phyloP scores from a whole-genome alignment of 1,284 basidiomycete species.

The Cryptococcus sp. region DNA sequence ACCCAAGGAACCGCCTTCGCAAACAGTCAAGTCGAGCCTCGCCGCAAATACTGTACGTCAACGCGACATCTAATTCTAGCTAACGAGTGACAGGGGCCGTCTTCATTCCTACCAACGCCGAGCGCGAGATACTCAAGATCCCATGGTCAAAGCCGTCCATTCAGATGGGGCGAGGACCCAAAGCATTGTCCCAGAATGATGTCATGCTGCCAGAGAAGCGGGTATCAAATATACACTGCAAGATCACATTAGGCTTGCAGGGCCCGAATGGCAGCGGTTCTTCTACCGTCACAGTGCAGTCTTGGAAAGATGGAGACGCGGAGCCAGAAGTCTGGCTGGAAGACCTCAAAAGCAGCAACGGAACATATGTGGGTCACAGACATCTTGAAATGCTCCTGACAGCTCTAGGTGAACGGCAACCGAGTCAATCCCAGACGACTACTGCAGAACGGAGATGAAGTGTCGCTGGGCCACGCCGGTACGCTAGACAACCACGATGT shows the following conservation, averaged over 20 bases:
- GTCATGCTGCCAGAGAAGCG: conserved; percentile 46
- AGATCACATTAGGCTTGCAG: conserved; percentile 42
- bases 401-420: conserved; percentile 68
- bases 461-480: conserved; percentile 69
- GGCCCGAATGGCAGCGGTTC: conserved; percentile 23
- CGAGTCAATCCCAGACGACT: conserved; percentile 62
- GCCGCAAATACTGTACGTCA: conserved; percentile 51
- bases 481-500: conserved; percentile 55
- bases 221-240: conserved; percentile 49
- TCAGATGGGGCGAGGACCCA: conserved; percentile 48
- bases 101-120: conserved; percentile 48
- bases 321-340: conserved; percentile 65
- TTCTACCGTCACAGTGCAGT: conserved; percentile 21
- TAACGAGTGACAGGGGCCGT: conserved; percentile 43
- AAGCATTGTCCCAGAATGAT: conserved; percentile 37
- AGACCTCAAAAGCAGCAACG: conserved; percentile 74
- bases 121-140: conserved; percentile 48
- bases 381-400: not conserved
- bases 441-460: conserved; percentile 75
- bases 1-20: conserved; percentile 30
- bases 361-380: conserved; percentile 70
- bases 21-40: conserved; percentile 47
- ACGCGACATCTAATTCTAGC: conserved; percentile 1
- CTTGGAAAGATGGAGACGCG: conserved; percentile 42
- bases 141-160: conserved; percentile 44